These are phyloP conservation scores for Persicaria maculosa DNA, from an alignment of 148 eudicot species.

Conservation along the genomic window DNA sequence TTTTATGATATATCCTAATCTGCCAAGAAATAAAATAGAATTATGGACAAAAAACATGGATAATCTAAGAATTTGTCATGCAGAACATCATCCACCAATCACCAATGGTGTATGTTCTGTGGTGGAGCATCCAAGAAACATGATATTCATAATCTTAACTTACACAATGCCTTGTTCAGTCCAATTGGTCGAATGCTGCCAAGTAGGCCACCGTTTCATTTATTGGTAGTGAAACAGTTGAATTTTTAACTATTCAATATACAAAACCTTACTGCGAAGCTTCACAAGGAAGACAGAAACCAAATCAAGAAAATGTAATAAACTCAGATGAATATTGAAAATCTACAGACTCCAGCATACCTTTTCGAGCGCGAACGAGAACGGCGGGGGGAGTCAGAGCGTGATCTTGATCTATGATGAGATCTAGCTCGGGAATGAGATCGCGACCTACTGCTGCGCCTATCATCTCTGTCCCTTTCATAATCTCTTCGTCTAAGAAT, in stretches of 20 bases:
- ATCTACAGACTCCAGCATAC: conserved; percentile 17
- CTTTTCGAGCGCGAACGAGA: conserved; percentile 80
- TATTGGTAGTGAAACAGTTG: too few relatives aligned
- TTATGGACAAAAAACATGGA: not conserved
- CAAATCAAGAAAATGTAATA: too few relatives aligned
- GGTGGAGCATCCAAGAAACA: not conserved
- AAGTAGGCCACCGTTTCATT: too few relatives aligned
- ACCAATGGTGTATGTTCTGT: not conserved
- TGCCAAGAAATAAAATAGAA: too few relatives aligned
- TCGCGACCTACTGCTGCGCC: conserved; percentile 50
- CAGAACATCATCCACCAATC: not conserved
- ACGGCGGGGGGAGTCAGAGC: conserved; percentile 51
- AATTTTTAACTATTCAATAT: too few relatives aligned
- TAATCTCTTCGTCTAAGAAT: conserved; percentile 50
- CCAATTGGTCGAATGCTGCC: too few relatives aligned
- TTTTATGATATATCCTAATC: too few relatives aligned
- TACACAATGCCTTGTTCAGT: too few relatives aligned
- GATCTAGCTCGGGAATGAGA: conserved; percentile 74
- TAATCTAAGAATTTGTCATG: not conserved
- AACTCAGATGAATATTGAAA: too few relatives aligned
- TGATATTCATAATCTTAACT: not conserved
- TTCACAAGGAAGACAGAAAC: too few relatives aligned
- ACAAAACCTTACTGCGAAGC: too few relatives aligned
- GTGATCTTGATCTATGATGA: conserved; percentile 70
- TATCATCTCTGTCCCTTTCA: conserved; percentile 68